Evolutionary conservation across 805 yeast genomes (phyloP).

Genomic region (Nakazawaea ernobii): DNA sequence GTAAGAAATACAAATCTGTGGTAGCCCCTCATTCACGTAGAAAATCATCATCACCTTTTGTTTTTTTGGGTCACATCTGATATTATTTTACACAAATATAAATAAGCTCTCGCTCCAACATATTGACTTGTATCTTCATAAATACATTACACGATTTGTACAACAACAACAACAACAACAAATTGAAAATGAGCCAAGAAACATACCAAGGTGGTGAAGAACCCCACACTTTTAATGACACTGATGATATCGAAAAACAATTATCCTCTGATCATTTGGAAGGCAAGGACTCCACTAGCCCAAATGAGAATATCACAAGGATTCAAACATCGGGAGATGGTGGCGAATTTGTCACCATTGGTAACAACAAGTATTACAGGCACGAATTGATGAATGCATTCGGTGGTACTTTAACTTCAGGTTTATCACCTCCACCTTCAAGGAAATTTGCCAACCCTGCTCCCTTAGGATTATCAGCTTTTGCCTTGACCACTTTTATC

Average conservation of each 20-base stretch:
- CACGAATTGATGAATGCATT: slow-evolving; percentile 59
- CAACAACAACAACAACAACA: neutral
- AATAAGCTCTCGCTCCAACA: too few relatives aligned
- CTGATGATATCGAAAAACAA: slow-evolving; percentile 8
- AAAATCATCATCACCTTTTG: too few relatives aligned
- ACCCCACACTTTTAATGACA: neutral
- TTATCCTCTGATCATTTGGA: slow-evolving; percentile 4
- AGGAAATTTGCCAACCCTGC: slow-evolving; percentile 70
- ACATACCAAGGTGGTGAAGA: neutral
- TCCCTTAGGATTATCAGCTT: slow-evolving; percentile 68
- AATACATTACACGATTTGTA: too few relatives aligned
- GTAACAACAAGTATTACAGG: slow-evolving; percentile 61
- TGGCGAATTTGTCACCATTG: slow-evolving; percentile 64
- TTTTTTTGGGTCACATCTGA: too few relatives aligned
- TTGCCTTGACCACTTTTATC: slow-evolving; percentile 64
- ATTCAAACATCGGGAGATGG: slow-evolving; percentile 30
- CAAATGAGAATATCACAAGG: neutral
- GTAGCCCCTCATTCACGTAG: too few relatives aligned
- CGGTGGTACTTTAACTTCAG: slow-evolving; percentile 82
- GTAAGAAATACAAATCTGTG: too few relatives aligned
- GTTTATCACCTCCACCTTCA: slow-evolving; percentile 49
- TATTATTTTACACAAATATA: too few relatives aligned
- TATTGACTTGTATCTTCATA: too few relatives aligned
- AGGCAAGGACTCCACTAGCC: neutral
- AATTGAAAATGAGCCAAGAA: slow-evolving; percentile 1